Percentiles rank a stretch among this genome's conserved stretches.
Conservation (phyloP, 192 early-diverging fungal species). For the Geranomyces variabilis region DNA sequence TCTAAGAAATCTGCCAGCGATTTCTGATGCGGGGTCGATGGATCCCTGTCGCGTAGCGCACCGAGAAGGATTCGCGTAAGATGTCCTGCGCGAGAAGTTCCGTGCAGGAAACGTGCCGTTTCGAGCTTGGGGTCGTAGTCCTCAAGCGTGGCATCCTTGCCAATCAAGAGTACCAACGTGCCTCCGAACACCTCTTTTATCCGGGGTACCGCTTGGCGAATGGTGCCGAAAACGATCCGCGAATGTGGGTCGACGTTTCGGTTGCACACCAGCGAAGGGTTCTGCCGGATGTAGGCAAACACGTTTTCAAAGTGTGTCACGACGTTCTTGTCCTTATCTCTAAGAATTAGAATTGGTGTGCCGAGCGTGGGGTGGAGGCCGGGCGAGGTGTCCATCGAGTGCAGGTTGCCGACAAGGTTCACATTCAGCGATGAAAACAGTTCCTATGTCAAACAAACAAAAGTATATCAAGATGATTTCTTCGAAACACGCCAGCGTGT, state of each 20-base stretch:
- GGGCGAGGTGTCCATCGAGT: not conserved
- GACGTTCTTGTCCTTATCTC: not conserved
- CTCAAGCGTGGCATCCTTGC: conserved; percentile 14
- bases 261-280: not conserved
- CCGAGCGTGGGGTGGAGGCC: too few species aligned
- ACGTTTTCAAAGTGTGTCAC: not conserved
- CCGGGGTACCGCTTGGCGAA: not conserved
- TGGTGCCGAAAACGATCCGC: not conserved
- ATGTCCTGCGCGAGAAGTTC: conserved; percentile 5
- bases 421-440: too few species aligned
- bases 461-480: too few species aligned
- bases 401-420: too few species aligned
- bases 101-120: not conserved
- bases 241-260: not conserved
- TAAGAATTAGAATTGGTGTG: too few species aligned
- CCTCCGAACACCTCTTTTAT: not conserved
- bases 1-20: conserved; percentile 14
- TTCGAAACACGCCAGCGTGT: too few species aligned
- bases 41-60: not conserved
- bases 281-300: not conserved
- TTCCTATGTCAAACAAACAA: too few species aligned
- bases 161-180: conserved; percentile 4
- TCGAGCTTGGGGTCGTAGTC: not conserved
- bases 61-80: not conserved
- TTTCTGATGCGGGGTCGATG: too few species aligned